Base-by-base conservation (phyloP, 192 early-diverging fungal genomes). In the Linnemannia elongata region DNA sequence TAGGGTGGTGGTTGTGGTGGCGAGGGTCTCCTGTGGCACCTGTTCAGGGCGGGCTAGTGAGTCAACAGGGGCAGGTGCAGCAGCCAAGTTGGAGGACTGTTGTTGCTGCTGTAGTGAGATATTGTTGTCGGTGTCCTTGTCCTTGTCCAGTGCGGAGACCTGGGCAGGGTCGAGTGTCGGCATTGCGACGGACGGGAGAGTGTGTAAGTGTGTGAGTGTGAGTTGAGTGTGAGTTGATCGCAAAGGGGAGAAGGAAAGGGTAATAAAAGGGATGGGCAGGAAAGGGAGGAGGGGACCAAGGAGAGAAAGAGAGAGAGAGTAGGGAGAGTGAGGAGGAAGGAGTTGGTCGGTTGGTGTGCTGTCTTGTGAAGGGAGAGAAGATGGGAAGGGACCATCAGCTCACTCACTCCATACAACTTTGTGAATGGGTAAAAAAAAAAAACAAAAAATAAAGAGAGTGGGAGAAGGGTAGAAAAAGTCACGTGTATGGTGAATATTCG, bases 81-180 rank as follows among this genome's bases (percentile, higher is more conserved):
- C n/a, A 60, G 57, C n/a, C 57, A 66, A 13, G 30, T 10, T 30
- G 60, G 60, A 57, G n/a, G 30, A 30, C 3, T 66, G 75, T 44
- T 76, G 33, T 36, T 60, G 52, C 24, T 60, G 55, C 18, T 22
- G 75, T 10, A 10, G 73, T 3, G 4, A 18, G 30, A 1, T 12
- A 15, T 36, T 33, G 12, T 63, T 41, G 35, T 42, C 69, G 41
- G 20, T 22, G 20, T 41, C 41, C 41, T 72, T 72, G 18, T 72
- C 38, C 41, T 72, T 72, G 18, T 72, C 38, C 41, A 72, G 70
- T 39, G 20, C 33, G 41, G n/a, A 22, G 24, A 41, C 35, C 38
- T 42, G 70, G 41, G 39, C 70, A 41, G 70, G 70, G 70, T 38
- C 41, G 70, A 42, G 39, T 15, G 41, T 72, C 41, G 70, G 60